Percentiles rank a stretch among this genome's conserved stretches.
These are phyloP conservation scores for Leptodontidium sp. DNA, from an alignment of 2,329 filamentous ascomycete genomes.

Conservation along the genomic window DNA sequence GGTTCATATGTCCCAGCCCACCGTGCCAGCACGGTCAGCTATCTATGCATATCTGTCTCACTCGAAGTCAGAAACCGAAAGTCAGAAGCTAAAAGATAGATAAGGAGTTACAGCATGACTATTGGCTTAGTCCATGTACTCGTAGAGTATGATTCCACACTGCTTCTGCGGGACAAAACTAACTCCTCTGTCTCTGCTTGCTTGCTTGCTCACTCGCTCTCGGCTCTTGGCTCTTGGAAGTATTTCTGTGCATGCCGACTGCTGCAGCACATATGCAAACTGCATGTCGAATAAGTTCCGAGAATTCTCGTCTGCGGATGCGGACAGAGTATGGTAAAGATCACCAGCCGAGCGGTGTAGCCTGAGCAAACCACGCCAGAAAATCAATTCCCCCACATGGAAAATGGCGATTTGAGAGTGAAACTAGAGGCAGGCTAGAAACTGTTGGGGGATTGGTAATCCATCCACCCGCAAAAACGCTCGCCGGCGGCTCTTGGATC, in stretches of 20 bases:
- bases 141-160: no score
- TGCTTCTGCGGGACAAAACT: no score
- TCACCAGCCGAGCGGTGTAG: slow-evolving; percentile 1
- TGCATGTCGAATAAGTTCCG: slow-evolving; percentile 14
- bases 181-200: background rate
- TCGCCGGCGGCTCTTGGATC: background rate
- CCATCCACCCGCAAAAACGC: background rate
- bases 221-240: background rate
- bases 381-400: slow-evolving; percentile 1
- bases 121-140: background rate
- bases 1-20: background rate
- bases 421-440: background rate
- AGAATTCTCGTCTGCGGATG: background rate
- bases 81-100: background rate
- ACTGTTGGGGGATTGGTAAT: background rate
- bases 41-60: slow-evolving; percentile 5
- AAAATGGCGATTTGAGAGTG: background rate
- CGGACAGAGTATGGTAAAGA: background rate
- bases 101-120: background rate
- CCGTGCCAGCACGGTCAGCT: background rate
- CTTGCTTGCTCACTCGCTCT: background rate
- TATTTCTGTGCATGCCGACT: background rate
- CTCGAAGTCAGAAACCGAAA: background rate
- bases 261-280: background rate
- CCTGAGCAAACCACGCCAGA: slow-evolving; percentile 8